phyloP scores from a whole-genome alignment of 2,329 filamentous ascomycete genomes.

The Cryphonectria nitschkei region DNA sequence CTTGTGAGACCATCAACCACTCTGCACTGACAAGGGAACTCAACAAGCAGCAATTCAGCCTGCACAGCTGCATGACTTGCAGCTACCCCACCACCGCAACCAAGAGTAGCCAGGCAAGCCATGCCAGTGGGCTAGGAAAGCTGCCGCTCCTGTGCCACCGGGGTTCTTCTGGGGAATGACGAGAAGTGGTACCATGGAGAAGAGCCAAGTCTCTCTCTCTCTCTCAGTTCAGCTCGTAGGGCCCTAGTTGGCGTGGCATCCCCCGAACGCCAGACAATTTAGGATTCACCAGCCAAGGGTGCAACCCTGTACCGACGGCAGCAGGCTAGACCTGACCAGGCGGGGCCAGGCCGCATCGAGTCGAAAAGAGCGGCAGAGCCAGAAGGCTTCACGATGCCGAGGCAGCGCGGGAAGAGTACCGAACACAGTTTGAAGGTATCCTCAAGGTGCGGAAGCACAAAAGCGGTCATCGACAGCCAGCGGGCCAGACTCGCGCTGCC shows the following conservation, averaged over 20 bases:
- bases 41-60: not conserved
- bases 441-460: not conserved
- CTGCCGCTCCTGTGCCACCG: constrained; percentile 5
- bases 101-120: not conserved
- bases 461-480: not conserved
- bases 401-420: not conserved
- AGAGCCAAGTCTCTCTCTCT: not conserved
- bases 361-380: constrained; percentile 4
- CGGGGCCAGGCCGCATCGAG: constrained; percentile 5
- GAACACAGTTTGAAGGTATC: not conserved
- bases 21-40: not conserved
- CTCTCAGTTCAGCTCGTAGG: not conserved
- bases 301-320: constrained; percentile 12
- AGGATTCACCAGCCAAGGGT: not conserved
- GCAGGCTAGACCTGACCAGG: constrained; percentile 13
- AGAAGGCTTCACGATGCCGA: constrained; percentile 1
- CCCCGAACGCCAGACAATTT: not conserved
- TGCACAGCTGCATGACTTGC: not conserved
- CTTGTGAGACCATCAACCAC: constrained; percentile 4
- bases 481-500: not conserved
- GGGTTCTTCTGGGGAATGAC: not conserved
- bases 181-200: not conserved
- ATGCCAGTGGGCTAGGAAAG: not conserved
- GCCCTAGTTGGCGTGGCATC: not conserved
- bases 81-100: constrained; percentile 8